A percentile compares a stretch with the other conserved stretches of the same genome.
Conservation (phyloP, 345 rosid species). For the Carallia brachiata region DNA sequence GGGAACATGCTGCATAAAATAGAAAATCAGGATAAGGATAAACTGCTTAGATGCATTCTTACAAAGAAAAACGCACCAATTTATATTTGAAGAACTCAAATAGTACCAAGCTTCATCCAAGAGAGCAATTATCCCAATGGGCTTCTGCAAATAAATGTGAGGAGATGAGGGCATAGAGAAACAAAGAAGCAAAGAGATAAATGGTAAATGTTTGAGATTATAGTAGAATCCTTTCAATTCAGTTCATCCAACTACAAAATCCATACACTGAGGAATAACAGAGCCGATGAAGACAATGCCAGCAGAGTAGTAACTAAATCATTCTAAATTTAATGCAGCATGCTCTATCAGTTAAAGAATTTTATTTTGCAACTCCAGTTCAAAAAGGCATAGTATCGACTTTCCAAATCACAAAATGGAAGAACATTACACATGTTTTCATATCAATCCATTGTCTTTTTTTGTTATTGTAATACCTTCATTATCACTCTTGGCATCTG, state of each 20-base stretch:
- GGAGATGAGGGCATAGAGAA: slow-evolving; percentile 20
- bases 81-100: slow-evolving; percentile 30
- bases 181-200: slow-evolving; percentile 7
- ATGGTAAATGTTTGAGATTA: neutral
- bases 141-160: slow-evolving; percentile 66
- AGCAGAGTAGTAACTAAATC: neutral
- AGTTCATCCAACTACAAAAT: neutral
- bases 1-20: slow-evolving; percentile 90
- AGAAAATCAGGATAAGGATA: slow-evolving; percentile 51
- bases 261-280: neutral
- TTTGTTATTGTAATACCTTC: neutral
- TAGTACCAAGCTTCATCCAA: slow-evolving; percentile 98
- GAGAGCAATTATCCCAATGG: slow-evolving; percentile 91
- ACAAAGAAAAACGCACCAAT: slow-evolving; percentile 32
- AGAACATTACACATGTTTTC: neutral
- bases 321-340: neutral
- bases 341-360: neutral
- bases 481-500: neutral
- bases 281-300: neutral
- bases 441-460: neutral
- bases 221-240: neutral
- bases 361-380: neutral
- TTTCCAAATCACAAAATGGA: neutral
- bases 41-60: slow-evolving; percentile 29
- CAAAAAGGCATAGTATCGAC: neutral